phyloP scores from a whole-genome alignment of 148 eudicot species.

The Arbutus unedo region DNA sequence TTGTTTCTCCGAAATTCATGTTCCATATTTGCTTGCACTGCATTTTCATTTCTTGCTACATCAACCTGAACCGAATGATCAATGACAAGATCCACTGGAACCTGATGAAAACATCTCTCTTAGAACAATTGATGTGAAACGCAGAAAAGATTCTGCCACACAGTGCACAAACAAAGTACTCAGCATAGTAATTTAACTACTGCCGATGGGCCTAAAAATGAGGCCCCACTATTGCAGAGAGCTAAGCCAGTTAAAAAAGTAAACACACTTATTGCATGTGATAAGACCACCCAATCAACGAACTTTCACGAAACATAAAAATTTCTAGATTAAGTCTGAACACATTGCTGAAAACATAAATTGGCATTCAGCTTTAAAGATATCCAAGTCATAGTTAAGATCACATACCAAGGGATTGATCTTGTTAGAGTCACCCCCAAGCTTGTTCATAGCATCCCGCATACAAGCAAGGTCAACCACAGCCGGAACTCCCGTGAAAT shows the following conservation, averaged over 20 bases:
- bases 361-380: neutral
- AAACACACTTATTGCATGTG: neutral
- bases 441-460: constrained; percentile 87
- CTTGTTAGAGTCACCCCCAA: constrained; percentile 73
- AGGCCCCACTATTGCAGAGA: neutral
- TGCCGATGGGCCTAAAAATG: neutral
- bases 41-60: constrained; percentile 73
- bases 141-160: neutral
- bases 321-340: neutral
- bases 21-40: constrained; percentile 82
- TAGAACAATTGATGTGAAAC: neutral
- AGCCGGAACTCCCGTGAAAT: constrained; percentile 94
- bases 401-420: constrained; percentile 76
- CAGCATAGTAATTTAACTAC: neutral
- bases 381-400: constrained; percentile 1
- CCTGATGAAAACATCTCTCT: constrained; percentile 41
- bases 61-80: constrained; percentile 97
- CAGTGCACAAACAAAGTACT: neutral
- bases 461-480: constrained; percentile 93
- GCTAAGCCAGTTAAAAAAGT: neutral
- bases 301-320: neutral
- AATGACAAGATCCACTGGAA: constrained; percentile 93
- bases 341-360: neutral
- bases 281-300: neutral
- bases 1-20: constrained; percentile 82